A percentile compares a stretch with the other conserved stretches of the same genome.
These are phyloP conservation scores for Erysimum cheiri DNA, from an alignment of 441 rosid genomes.

Conservation along the genomic window DNA sequence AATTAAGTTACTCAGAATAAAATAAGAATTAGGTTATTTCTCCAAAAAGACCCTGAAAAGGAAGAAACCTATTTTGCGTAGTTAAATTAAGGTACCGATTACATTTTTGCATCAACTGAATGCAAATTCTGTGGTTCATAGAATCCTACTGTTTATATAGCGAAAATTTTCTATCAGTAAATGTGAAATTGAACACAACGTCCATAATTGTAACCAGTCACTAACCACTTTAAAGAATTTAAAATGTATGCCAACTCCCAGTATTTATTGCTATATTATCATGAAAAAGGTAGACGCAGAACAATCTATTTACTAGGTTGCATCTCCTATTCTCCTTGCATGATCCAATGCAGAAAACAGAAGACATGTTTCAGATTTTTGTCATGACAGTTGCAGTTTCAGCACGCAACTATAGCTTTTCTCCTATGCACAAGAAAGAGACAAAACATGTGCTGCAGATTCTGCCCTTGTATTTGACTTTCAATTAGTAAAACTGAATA, in stretches of 20 bases:
- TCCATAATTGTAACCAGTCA: not conserved
- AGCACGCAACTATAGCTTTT: not conserved
- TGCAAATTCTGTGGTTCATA: not conserved
- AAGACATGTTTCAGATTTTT: not conserved
- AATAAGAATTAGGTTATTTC: not conserved
- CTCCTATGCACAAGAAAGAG: not conserved
- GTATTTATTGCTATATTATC: not conserved
- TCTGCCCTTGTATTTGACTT: not conserved
- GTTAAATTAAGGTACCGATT: conserved; percentile 1
- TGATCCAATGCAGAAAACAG: not conserved
- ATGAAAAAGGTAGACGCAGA: not conserved
- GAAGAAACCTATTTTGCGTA: not conserved
- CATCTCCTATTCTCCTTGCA: not conserved
- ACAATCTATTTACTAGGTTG: not conserved
- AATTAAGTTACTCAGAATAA: conserved; percentile 21
- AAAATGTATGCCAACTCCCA: not conserved
- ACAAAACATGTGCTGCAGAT: not conserved
- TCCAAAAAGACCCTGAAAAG: conserved; percentile 31
- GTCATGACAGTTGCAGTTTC: not conserved
- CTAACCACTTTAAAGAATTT: not conserved
- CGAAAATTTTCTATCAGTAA: not conserved
- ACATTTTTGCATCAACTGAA: not conserved
- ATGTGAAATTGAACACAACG: conserved; percentile 1
- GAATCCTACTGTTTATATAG: conserved; percentile 1
- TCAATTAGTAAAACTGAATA: not conserved